Conservation (phyloP, 2,329 filamentous ascomycete species). For the Talaromyces sp. region DNA sequence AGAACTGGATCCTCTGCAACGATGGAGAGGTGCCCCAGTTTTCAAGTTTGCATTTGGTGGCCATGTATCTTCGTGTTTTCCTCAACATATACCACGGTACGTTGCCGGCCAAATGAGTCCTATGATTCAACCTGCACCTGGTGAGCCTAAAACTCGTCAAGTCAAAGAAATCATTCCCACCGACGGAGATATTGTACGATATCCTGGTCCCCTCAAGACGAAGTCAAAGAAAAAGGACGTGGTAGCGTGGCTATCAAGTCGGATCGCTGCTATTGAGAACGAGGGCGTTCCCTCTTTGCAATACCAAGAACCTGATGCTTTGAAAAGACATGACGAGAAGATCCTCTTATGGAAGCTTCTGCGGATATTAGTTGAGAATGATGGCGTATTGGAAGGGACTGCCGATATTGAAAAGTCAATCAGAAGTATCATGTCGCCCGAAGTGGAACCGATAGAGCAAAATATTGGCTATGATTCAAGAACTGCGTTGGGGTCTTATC, state of each 20-base stretch:
- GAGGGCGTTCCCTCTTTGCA: conserved; percentile 44
- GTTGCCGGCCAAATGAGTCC: conserved; percentile 68
- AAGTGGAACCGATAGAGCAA: conserved; percentile 32
- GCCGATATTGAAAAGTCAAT: conserved; percentile 69
- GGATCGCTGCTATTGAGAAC: conserved; percentile 70
- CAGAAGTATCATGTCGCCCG: conserved; percentile 67
- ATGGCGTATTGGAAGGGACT: conserved; percentile 74
- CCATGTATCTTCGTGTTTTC: conserved; percentile 76
- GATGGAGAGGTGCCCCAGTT: conserved; percentile 87
- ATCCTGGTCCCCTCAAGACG: conserved; percentile 82
- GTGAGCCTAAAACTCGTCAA: conserved; percentile 73
- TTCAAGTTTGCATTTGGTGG: conserved; percentile 88
- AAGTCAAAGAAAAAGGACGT: conserved; percentile 97
- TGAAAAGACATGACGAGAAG: conserved; percentile 73
- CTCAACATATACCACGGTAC: conserved; percentile 83
- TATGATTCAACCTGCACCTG: conserved; percentile 75
- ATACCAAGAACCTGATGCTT: conserved; percentile 47
- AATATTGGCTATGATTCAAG: conserved; percentile 29
- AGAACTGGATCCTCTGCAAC: conserved; percentile 69
- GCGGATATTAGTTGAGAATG: conserved; percentile 75
- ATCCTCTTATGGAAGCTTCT: conserved; percentile 84
- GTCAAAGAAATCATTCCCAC: conserved; percentile 70
- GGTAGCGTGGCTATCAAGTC: conserved; percentile 70
- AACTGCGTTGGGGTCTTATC: conserved; percentile 29
- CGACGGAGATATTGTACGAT: conserved; percentile 69